Percentiles rank a stretch among this genome's conserved stretches.
Conservation (phyloP, 192 early-diverging fungal species). For the Coemansia sp. region DNA sequence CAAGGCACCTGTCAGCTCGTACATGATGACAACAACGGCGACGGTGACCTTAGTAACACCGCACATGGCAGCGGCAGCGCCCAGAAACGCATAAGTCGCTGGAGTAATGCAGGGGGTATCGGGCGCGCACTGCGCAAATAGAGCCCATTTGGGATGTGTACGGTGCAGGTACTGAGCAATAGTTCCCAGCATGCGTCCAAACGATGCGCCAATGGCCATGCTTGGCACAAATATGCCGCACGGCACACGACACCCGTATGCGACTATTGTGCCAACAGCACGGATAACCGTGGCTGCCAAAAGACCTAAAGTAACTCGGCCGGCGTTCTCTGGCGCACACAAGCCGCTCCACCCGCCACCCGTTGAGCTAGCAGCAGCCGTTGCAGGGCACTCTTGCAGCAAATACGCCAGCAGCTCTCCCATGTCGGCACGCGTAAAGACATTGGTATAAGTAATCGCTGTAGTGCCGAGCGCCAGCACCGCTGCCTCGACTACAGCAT, state of each 20-base stretch:
- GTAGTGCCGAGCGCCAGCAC: constrained; percentile 65
- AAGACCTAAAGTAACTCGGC: constrained; percentile 51
- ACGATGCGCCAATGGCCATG: constrained; percentile 89
- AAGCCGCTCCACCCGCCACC: constrained; percentile 57
- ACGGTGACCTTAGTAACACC: constrained; percentile 88
- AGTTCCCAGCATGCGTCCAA: constrained; percentile 88
- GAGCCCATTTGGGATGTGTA: constrained; percentile 58
- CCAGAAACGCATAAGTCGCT: constrained; percentile 92
- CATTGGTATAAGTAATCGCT: constrained; percentile 65
- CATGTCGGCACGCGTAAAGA: constrained; percentile 81
- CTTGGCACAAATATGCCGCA: constrained; percentile 93
- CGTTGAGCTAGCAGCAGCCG: neutral
- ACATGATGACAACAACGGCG: constrained; percentile 95
- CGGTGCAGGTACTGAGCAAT: constrained; percentile 66
- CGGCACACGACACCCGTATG: constrained; percentile 75
- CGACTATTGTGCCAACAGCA: constrained; percentile 53
- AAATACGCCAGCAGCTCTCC: constrained; percentile 76
- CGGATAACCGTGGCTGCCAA: constrained; percentile 59
- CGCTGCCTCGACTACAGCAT: constrained; percentile 67
- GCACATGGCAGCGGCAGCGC: constrained; percentile 83
- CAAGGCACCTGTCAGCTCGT: constrained; percentile 94
- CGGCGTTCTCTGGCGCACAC: constrained; percentile 46
- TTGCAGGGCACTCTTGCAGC: constrained; percentile 66
- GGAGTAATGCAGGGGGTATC: constrained; percentile 86
- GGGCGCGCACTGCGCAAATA: constrained; percentile 76